A percentile compares a stretch with the other conserved stretches of the same genome.
Evolutionary conservation across 768 basidiomycete species (phyloP).

Genomic region (Tylopilus sp.): DNA sequence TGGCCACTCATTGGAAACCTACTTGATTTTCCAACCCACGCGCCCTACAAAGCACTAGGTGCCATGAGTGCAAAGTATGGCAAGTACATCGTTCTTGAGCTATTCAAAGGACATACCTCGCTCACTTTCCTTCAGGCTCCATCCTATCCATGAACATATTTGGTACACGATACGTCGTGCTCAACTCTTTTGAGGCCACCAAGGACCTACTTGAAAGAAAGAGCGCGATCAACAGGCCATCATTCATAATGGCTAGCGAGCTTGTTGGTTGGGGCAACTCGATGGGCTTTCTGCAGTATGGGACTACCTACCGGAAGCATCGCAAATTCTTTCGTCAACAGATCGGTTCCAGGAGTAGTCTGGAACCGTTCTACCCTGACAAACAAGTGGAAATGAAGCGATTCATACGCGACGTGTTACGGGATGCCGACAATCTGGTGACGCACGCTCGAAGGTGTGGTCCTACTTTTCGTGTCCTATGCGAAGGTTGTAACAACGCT

Average conservation of each 20-base stretch:
- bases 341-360: constrained; percentile 5
- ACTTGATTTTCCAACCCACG: constrained; percentile 50
- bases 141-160: constrained; percentile 23
- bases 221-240: constrained; percentile 4
- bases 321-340: constrained; percentile 8
- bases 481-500: not conserved
- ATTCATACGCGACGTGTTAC: constrained; percentile 6
- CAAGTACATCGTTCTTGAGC: constrained; percentile 14
- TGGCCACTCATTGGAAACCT: constrained; percentile 49
- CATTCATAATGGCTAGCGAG: constrained; percentile 20
- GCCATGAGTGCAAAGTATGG: constrained; percentile 42
- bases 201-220: constrained; percentile 13
- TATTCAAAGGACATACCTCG: not conserved
- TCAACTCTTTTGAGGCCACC: constrained; percentile 41
- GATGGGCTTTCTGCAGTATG: constrained; percentile 7
- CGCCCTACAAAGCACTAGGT: constrained; percentile 50
- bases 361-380: constrained; percentile 1
- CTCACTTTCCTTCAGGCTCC: not conserved
- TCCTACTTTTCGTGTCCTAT: not conserved
- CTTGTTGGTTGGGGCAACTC: constrained; percentile 10
- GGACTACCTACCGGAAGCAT: constrained; percentile 3
- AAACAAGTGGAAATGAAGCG: constrained; percentile 3
- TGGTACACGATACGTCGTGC: constrained; percentile 44
- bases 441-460: constrained; percentile 6
- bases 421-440: not conserved